These are phyloP conservation scores for Fusarium aywerte DNA, from an alignment of 2,329 filamentous ascomycete species.

Conservation along the genomic window DNA sequence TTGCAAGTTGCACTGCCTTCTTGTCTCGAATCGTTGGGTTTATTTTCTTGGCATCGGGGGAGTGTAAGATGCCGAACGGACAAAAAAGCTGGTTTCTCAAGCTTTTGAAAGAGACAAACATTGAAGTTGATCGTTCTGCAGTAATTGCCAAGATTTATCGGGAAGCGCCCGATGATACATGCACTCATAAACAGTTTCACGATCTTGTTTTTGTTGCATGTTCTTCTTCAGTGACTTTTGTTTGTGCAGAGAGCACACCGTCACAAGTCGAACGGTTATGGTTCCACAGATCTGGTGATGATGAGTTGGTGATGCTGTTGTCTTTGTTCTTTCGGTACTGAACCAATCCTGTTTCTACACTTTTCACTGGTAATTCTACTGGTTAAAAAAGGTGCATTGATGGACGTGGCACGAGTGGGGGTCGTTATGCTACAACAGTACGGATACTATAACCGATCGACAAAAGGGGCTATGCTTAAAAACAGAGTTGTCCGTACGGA, in stretches of 20 bases:
- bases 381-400: neutral
- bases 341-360: constrained; percentile 6
- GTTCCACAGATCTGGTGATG: constrained; percentile 1
- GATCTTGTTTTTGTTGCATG: neutral
- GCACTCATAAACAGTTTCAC: neutral
- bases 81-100: neutral
- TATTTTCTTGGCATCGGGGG: neutral
- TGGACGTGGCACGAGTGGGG: neutral
- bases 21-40: neutral
- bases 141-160: neutral
- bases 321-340: neutral
- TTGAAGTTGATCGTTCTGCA: neutral
- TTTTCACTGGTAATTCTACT: neutral
- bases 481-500: no score
- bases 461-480: constrained; percentile 15
- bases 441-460: constrained; percentile 8
- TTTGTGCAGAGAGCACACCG: neutral
- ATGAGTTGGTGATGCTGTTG: neutral
- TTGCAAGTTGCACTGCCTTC: neutral
- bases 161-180: neutral
- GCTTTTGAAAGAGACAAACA: neutral
- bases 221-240: neutral
- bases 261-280: neutral
- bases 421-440: neutral
- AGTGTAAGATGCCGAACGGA: neutral